A percentile compares a stretch with the other conserved stretches of the same genome.
Conservation (phyloP, 768 basidiomycete genomes). For the Russula emetica region DNA sequence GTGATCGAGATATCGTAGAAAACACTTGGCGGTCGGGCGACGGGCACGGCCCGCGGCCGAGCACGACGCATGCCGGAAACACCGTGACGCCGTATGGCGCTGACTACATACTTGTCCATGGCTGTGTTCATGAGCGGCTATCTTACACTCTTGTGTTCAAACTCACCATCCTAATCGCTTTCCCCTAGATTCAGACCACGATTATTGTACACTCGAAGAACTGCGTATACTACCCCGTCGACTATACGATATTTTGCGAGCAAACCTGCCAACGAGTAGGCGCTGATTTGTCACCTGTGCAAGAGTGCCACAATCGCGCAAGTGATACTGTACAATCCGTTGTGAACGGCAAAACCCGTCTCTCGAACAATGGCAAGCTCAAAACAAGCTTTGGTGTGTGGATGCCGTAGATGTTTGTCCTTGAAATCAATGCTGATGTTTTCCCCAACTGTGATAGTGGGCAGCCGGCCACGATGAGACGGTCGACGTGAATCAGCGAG, state of each 20-base stretch:
- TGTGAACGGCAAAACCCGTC: not conserved
- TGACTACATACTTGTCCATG: no score
- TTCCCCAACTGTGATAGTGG: conserved; percentile 39
- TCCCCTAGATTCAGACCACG: not conserved
- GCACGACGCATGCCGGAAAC: no score
- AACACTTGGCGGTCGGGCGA: no score
- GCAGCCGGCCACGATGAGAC: conserved; percentile 65
- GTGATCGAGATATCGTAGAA: no score
- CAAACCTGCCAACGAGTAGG: not conserved
- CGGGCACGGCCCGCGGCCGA: no score
- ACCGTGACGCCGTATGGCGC: no score
- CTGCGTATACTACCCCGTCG: not conserved
- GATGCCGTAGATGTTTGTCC: not conserved
- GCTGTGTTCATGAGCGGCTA: no score
- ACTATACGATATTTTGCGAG: not conserved
- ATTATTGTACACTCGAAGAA: not conserved
- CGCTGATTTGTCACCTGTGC: not conserved
- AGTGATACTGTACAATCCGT: not conserved
- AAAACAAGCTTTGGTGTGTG: conserved; percentile 20
- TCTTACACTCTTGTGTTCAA: no score
- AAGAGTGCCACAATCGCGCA: not conserved
- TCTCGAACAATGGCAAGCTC: conserved; percentile 12
- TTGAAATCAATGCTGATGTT: not conserved
- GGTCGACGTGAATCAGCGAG: conserved; percentile 91
- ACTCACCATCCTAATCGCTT: not conserved